These are phyloP conservation scores for Xylogone sp. DNA, from an alignment of 2,329 filamentous ascomycete species.

Conservation along the genomic window DNA sequence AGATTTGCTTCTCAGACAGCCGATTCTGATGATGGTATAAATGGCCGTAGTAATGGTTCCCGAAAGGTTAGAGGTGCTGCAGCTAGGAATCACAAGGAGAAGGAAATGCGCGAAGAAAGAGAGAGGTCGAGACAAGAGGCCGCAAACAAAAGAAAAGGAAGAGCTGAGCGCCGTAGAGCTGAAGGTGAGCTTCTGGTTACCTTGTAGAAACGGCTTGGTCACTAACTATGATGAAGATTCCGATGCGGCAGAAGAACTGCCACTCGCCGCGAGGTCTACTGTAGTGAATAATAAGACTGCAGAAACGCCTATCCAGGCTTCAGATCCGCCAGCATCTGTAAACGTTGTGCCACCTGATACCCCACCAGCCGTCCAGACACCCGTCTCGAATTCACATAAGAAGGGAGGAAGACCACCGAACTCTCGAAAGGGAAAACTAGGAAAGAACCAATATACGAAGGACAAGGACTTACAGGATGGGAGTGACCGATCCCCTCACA, in stretches of 20 bases:
- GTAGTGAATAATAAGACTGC: constrained; percentile 25
- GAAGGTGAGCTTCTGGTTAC: constrained; percentile 57
- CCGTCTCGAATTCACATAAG: constrained; percentile 49
- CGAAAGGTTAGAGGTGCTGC: constrained; percentile 59
- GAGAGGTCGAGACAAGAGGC: constrained; percentile 72
- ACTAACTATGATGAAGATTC: constrained; percentile 54
- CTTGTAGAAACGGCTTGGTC: constrained; percentile 18
- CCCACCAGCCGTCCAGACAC: constrained; percentile 35
- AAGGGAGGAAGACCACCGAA: constrained; percentile 59
- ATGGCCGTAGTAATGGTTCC: constrained; percentile 42
- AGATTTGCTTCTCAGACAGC: constrained; percentile 43
- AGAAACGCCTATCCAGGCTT: constrained; percentile 23
- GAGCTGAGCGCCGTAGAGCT: constrained; percentile 73
- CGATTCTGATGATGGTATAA: constrained; percentile 69
- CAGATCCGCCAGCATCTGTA: constrained; percentile 41
- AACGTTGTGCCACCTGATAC: constrained; percentile 44
- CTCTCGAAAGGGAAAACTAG: constrained; percentile 63
- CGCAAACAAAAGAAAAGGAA: constrained; percentile 74
- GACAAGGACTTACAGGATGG: constrained; percentile 57
- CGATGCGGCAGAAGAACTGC: constrained; percentile 66
- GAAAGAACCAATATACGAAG: constrained; percentile 80
- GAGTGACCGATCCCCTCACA: constrained; percentile 51
- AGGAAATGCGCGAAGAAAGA: constrained; percentile 67
- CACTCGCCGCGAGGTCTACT: constrained; percentile 40
- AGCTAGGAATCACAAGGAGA: constrained; percentile 57